A percentile compares a stretch with the other conserved stretches of the same genome.
Evolutionary conservation across 768 basidiomycete genomes (phyloP).

Genomic region (Leccinum ochraceum): DNA sequence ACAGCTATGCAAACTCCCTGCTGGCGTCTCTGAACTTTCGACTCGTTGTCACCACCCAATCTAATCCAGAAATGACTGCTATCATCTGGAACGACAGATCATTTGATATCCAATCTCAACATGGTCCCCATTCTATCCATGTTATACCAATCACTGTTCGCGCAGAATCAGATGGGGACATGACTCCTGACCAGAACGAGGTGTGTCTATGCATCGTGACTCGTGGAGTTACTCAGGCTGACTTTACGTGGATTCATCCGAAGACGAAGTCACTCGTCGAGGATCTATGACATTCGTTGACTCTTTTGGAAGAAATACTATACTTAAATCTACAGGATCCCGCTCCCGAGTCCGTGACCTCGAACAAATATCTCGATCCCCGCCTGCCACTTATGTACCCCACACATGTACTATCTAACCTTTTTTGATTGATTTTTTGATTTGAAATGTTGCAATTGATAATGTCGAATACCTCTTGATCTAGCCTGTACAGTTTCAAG

Average conservation of each 20-base stretch:
- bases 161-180: neutral
- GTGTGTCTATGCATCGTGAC: neutral
- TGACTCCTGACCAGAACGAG: neutral
- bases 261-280: neutral
- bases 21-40: constrained; percentile 1
- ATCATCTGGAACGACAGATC: neutral
- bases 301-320: neutral
- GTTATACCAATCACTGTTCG: neutral
- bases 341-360: no score
- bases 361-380: no score
- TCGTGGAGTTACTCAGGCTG: neutral
- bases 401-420: no score
- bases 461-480: no score
- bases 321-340: neutral
- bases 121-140: neutral
- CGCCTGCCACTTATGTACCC: no score
- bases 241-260: neutral
- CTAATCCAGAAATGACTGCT: neutral
- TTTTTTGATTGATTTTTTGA: no score
- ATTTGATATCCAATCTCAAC: neutral
- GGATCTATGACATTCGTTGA: neutral
- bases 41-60: neutral
- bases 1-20: neutral
- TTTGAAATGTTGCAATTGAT: no score
- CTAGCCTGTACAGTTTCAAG: no score